phyloP scores from a whole-genome alignment of 139 green algal genomes.

The Closterium sp. region DNA sequence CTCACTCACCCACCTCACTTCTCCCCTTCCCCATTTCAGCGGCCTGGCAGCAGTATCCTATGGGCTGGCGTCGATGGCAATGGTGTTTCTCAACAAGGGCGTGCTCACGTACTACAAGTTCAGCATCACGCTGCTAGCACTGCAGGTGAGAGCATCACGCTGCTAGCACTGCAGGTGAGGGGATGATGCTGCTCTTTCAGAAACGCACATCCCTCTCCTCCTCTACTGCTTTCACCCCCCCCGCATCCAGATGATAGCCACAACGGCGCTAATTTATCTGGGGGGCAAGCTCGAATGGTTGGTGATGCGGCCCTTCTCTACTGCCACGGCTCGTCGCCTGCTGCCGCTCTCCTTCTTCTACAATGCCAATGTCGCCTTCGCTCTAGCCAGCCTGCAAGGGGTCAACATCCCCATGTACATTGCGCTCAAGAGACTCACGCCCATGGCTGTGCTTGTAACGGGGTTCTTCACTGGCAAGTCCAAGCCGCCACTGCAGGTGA shows the following conservation, averaged over 20 bases:
- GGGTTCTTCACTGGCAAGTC: constrained; percentile 30
- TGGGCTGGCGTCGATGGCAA: constrained; percentile 38
- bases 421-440: constrained; percentile 45
- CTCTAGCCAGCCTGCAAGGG: constrained; percentile 43
- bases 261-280: background rate
- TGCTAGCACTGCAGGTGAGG: constrained; percentile 55
- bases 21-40: background rate
- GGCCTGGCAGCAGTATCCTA: constrained; percentile 32
- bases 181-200: background rate
- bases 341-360: constrained; percentile 56
- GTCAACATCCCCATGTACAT: constrained; percentile 61
- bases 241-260: background rate
- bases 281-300: background rate
- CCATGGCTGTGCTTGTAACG: constrained; percentile 33
- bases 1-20: background rate
- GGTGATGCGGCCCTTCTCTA: constrained; percentile 12
- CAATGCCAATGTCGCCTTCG: constrained; percentile 60
- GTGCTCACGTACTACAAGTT: constrained; percentile 13
- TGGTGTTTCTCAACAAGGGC: constrained; percentile 58
- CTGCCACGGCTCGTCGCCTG: background rate
- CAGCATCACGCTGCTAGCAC: background rate
- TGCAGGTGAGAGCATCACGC: constrained; percentile 19
- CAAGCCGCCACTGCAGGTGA: constrained; percentile 27
- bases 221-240: background rate
- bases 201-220: no score